Evolutionary conservation across 108 stramenopile genomes (phyloP), one percentile per base, ranked within the genome.

Genomic region (Fistulifera pelliculosa): DNA sequence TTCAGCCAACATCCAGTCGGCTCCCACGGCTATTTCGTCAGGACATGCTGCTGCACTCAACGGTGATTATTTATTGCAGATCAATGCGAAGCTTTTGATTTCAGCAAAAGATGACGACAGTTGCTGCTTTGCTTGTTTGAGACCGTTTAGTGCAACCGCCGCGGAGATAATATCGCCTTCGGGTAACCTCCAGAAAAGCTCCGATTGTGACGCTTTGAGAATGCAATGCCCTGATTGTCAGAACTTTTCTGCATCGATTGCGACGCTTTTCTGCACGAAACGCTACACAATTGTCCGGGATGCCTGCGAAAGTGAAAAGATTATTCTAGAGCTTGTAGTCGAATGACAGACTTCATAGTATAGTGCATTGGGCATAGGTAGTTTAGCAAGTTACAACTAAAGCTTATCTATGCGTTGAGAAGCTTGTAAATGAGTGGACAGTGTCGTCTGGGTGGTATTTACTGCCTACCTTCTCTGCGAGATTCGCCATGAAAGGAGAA

Each of bases 281-380:
- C 87, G 14, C 58, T 95, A 39, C 94, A 95, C 68, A 93, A 93
- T 63, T 95, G 94, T 66, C 94, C 94, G 1, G 89, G 90, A 19
- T 95, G 94, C 27, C 49, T 60, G 58, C 25, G 31, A 35, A 35
- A 27, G 22, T 23, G 21, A n/a, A n/a, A n/a, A n/a, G n/a, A n/a
- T n/a, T n/a, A n/a, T n/a, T n/a, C n/a, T n/a, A n/a, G n/a, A n/a
- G n/a, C n/a, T n/a, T n/a, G n/a, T n/a, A n/a, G n/a, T n/a, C n/a
- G n/a, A n/a, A n/a, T n/a, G n/a, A 19, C 11, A 11, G 11, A 19
- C 11, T 45, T 45, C 16, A 11, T 5, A 45, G 3, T 5, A 19
- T 45, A 45, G 4, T 21, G 19, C 21, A 45, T 45, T 45, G n/a
- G n/a, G n/a, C n/a, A n/a, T n/a, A n/a, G n/a, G n/a, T n/a, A n/a